These are phyloP conservation scores for Bathelium albidoporum DNA, from an alignment of 495 filamentous ascomycete species.

Conservation along the genomic window DNA sequence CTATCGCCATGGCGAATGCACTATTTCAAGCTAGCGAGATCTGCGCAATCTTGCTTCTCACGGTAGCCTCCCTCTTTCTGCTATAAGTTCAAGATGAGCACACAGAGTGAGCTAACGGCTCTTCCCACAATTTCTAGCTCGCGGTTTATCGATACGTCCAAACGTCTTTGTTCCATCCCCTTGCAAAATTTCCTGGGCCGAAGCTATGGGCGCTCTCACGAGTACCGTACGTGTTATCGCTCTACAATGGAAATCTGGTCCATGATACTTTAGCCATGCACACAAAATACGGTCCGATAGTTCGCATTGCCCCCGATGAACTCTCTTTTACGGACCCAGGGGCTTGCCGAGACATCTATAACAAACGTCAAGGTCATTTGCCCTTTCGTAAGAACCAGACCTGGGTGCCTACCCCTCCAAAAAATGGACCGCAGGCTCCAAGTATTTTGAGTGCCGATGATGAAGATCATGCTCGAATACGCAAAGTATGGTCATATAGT, in stretches of 20 bases:
- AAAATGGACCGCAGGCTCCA: conserved; percentile 10
- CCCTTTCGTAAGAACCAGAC: conserved; percentile 20
- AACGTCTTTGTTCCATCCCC: conserved; percentile 46
- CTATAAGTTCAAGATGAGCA: no score
- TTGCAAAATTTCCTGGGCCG: conserved; percentile 41
- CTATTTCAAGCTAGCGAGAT: no score
- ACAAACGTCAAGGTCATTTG: neutral
- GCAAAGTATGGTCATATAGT: conserved; percentile 21
- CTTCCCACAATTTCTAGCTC: no score
- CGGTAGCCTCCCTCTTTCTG: no score
- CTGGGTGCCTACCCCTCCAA: conserved; percentile 11
- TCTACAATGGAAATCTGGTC: conserved; percentile 11
- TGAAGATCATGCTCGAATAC: conserved; percentile 18
- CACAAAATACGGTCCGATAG: conserved; percentile 19
- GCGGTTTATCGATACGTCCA: no score
- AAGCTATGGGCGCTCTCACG: conserved; percentile 18
- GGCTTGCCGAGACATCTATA: conserved; percentile 22
- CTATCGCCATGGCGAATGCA: no score
- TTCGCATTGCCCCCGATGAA: conserved; percentile 21
- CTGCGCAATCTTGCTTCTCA: no score
- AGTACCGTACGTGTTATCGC: conserved; percentile 15
- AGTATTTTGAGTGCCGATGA: conserved; percentile 25
- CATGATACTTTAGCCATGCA: conserved; percentile 14
- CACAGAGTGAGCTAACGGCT: no score
- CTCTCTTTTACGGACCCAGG: conserved; percentile 17